Conservation (phyloP, 208 protist species). For the Crithidia mellificae region DNA sequence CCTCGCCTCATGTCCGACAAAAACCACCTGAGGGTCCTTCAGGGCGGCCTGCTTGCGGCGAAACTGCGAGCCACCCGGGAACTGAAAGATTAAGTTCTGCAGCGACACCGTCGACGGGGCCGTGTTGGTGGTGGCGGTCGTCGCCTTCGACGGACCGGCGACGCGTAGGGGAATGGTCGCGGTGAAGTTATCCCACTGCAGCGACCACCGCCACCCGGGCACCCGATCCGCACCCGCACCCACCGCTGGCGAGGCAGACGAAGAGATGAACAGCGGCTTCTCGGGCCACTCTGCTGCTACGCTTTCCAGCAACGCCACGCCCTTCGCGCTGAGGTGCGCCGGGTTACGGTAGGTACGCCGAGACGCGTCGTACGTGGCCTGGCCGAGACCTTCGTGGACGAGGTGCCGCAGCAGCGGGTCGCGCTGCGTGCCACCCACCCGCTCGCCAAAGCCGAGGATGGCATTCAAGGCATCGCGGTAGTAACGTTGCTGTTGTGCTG, state of each 20-base stretch:
- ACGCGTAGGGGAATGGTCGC: slow-evolving; percentile 30
- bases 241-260: neutral
- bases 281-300: slow-evolving; percentile 14
- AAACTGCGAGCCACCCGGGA: slow-evolving; percentile 41
- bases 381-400: slow-evolving; percentile 33
- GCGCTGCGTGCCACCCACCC: slow-evolving; percentile 47
- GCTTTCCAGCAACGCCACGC: slow-evolving; percentile 18
- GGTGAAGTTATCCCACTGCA: slow-evolving; percentile 70
- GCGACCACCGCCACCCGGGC: slow-evolving; percentile 42
- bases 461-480: slow-evolving; percentile 35
- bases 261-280: neutral
- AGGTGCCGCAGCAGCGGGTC: slow-evolving; percentile 37
- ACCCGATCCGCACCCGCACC: slow-evolving; percentile 4
- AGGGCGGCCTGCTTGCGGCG: slow-evolving; percentile 13
- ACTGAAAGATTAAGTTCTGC: slow-evolving; percentile 59
- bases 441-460: slow-evolving; percentile 49
- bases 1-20: slow-evolving; percentile 10
- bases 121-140: too few species aligned
- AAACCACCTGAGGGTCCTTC: neutral
- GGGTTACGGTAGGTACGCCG: slow-evolving; percentile 5
- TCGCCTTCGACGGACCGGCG: slow-evolving; percentile 16
- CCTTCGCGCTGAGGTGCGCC: slow-evolving; percentile 23
- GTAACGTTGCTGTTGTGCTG: slow-evolving; percentile 32
- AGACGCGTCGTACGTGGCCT: slow-evolving; percentile 7
- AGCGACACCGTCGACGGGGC: slow-evolving; percentile 30